Evolutionary conservation across 805 yeast genomes (phyloP), one percentile per base, ranked within the genome.

Genomic region (Pichia pseudocactophila): DNA sequence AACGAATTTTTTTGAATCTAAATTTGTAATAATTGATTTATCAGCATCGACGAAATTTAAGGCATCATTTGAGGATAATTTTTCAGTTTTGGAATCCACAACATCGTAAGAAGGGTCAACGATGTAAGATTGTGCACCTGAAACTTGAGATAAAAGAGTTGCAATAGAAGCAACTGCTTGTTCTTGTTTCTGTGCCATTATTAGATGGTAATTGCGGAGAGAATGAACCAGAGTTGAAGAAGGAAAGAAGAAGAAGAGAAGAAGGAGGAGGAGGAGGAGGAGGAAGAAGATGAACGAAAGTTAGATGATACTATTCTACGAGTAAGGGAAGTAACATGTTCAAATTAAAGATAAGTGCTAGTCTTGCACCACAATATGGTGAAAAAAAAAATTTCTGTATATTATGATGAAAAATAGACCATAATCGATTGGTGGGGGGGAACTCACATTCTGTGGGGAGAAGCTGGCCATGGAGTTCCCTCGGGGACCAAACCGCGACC

Each of bases 1-100:
- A 47, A 84, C 65, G 15, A 86, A 57, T 7, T 78, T 68, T 4
- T 55, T 40, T 19, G 85, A 78, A 43, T 70, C 66, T 18, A 42
- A 34, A 22, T 74, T 63, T 11, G 33, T 31, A 3, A 83, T 61
- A 11, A 51, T 47, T 2, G 70, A 58, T 26, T 65, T 43, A 17
- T 34, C 19, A 6, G 32, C 37, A 37, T 66, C 63, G 10, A 76
- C 64, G 36, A 63, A 55, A 8, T 66, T 55, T 44, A 75, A 71
- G 7, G 82, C 77, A 58, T 80, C 86, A 54, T 75, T 74, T 40
- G 69, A 53, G 16, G 61, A 51, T 11, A 59, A 47, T 16, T 41
- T 39, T 41, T 58, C 62, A 20, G 34, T 34, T 18, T 41, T 26
- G 17, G 11, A 19, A 11, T 13, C 30, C 11, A 28, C 16, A 7